phyloP scores from a whole-genome alignment of 2,329 filamentous ascomycete genomes.

The Aureobasidium sp. region DNA sequence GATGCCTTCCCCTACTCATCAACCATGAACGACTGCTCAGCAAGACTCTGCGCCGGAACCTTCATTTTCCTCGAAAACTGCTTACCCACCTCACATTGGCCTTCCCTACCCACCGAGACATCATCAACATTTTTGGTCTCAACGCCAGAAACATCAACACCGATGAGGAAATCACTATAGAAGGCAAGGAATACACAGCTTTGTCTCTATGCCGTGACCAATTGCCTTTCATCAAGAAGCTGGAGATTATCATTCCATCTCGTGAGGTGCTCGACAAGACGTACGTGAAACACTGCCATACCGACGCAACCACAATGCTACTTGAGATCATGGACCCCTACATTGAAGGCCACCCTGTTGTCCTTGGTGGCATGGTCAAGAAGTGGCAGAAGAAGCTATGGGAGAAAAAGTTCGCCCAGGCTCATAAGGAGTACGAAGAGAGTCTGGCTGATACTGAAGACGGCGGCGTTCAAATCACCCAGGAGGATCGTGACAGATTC shows the following conservation, averaged over 20 bases:
- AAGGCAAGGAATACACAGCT: neutral
- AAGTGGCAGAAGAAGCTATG: conserved; percentile 20
- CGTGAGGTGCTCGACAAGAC: neutral
- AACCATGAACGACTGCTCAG: conserved; percentile 15
- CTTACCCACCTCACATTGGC: conserved; percentile 21
- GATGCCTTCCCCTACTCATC: conserved; percentile 18
- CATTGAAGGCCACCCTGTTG: conserved; percentile 21
- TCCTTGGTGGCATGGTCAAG: conserved; percentile 21
- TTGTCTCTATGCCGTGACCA: conserved; percentile 10
- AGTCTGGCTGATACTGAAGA: neutral
- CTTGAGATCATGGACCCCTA: conserved; percentile 20
- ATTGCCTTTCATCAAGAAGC: conserved; percentile 15
- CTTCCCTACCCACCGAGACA: conserved; percentile 17
- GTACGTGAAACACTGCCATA: conserved; percentile 20
- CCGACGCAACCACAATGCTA: conserved; percentile 18
- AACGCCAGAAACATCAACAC: neutral
- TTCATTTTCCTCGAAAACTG: neutral
- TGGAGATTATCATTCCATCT: conserved; percentile 18
- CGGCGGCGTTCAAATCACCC: neutral
- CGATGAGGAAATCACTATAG: neutral
- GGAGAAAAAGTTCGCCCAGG: conserved; percentile 2
- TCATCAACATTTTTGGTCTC: conserved; percentile 21
- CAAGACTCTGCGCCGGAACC: conserved; percentile 15
- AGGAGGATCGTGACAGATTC: neutral
- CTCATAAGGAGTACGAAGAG: neutral